Evolutionary conservation across 1,284 basidiomycete species (phyloP).

Genomic region (Cyathus pygmaeus): DNA sequence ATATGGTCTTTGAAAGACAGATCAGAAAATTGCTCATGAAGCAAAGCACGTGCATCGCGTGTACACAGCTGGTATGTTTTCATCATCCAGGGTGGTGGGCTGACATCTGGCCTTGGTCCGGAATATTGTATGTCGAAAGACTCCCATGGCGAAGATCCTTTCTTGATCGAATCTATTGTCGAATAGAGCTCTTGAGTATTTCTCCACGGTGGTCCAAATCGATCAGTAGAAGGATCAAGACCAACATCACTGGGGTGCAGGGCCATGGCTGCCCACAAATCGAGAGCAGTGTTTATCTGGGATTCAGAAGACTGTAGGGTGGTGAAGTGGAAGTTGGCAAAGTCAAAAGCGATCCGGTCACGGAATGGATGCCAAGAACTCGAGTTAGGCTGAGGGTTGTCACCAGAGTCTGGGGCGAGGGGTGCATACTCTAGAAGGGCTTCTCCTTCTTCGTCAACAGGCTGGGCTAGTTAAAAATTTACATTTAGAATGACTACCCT

Average conservation of each 20-base stretch:
- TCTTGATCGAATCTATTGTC: slow-evolving; percentile 36
- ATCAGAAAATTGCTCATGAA: slow-evolving; percentile 3
- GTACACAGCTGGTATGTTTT: slow-evolving; percentile 2
- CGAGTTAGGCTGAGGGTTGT: too few species aligned
- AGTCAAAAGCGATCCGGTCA: slow-evolving; percentile 13
- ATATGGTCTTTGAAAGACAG: not conserved
- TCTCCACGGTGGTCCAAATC: slow-evolving; percentile 17
- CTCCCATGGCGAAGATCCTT: slow-evolving; percentile 21
- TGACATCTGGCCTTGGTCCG: not conserved
- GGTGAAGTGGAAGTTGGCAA: slow-evolving; percentile 13
- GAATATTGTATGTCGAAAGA: not conserved
- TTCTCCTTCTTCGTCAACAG: too few species aligned
- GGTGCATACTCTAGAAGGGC: too few species aligned
- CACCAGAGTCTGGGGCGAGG: too few species aligned
- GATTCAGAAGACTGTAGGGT: slow-evolving; percentile 7
- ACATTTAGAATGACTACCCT: not conserved
- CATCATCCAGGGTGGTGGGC: slow-evolving; percentile 3
- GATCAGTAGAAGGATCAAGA: too few species aligned
- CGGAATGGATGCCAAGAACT: slow-evolving; percentile 13
- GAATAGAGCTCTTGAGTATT: slow-evolving; percentile 24
- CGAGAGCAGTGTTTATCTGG: slow-evolving; percentile 14
- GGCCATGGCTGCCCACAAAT: slow-evolving; percentile 19
- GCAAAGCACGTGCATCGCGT: slow-evolving; percentile 1
- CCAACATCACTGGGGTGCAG: not conserved
- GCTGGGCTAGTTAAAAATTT: not conserved